A percentile compares a stretch with the other conserved stretches of the same genome.
phyloP scores from a whole-genome alignment of 768 basidiomycete genomes.

The Kwoniella sp. region DNA sequence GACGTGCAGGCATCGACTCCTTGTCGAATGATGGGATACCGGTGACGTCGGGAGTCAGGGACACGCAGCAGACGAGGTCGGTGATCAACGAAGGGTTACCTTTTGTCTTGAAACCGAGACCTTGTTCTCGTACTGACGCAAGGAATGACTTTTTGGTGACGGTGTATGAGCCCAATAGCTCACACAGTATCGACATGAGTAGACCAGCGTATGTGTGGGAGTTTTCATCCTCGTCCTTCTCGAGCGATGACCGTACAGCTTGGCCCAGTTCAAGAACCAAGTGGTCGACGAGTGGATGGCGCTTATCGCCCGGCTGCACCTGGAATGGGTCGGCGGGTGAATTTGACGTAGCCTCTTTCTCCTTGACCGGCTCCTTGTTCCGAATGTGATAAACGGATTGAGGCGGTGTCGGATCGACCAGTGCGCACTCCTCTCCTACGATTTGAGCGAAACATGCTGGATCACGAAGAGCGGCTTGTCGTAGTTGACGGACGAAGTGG shows the following conservation, averaged over 20 bases:
- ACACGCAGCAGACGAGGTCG: constrained; percentile 77
- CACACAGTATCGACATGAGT: constrained; percentile 63
- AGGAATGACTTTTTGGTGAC: constrained; percentile 85
- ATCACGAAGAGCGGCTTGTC: constrained; percentile 78
- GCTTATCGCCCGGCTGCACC: neutral
- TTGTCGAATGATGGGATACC: constrained; percentile 60
- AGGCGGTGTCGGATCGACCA: constrained; percentile 67
- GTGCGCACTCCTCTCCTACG: constrained; percentile 69
- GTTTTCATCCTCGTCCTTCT: constrained; percentile 4
- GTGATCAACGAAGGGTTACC: constrained; percentile 74
- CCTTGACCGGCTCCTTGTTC: constrained; percentile 58
- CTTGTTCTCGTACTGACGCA: constrained; percentile 67
- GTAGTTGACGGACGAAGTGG: constrained; percentile 74
- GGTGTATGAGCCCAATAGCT: constrained; percentile 90
- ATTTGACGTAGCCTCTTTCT: constrained; percentile 2
- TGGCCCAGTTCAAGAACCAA: constrained; percentile 19
- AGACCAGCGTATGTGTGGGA: constrained; percentile 32
- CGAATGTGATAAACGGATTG: constrained; percentile 63
- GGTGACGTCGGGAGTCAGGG: constrained; percentile 65
- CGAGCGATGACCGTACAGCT: constrained; percentile 11
- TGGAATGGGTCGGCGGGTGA: constrained; percentile 29
- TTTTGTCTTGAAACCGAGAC: constrained; percentile 60
- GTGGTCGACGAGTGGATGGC: constrained; percentile 19
- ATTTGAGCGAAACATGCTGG: constrained; percentile 73
- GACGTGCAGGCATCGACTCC: constrained; percentile 55